Evolutionary conservation across 2,329 filamentous ascomycete species (phyloP).

Genomic region (Rhynchosporium graminicola): DNA sequence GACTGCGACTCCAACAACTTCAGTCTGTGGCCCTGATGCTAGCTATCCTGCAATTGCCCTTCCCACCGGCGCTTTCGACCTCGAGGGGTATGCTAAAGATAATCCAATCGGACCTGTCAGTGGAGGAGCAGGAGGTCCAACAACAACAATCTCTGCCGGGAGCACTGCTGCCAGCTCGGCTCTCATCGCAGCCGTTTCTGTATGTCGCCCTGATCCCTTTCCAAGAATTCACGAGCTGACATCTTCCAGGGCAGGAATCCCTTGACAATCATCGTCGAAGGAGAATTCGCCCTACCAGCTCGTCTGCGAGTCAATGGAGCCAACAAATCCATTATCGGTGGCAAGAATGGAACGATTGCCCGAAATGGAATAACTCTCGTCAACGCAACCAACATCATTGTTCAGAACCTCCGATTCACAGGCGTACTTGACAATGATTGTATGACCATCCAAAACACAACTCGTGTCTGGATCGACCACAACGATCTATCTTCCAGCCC

Average conservation of each 20-base stretch:
- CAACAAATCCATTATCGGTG: constrained; percentile 13
- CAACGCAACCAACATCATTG: constrained; percentile 12
- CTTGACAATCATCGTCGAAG: constrained; percentile 14
- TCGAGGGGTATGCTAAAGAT: constrained; percentile 11
- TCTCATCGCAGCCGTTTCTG: constrained; percentile 9
- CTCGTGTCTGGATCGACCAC: constrained; percentile 18
- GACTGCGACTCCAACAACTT: background rate
- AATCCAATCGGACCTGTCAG: constrained; percentile 15
- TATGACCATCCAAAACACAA: constrained; percentile 17
- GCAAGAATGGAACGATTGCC: constrained; percentile 13
- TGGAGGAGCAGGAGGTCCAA: constrained; percentile 14
- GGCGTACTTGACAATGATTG: constrained; percentile 18
- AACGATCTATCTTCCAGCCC: constrained; percentile 14
- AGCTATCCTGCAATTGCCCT: constrained; percentile 11
- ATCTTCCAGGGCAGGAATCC: background rate
- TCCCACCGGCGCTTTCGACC: constrained; percentile 10
- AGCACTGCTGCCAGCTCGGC: constrained; percentile 12
- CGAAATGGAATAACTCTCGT: constrained; percentile 12
- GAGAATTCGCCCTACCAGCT: constrained; percentile 12
- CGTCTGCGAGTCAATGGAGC: constrained; percentile 11
- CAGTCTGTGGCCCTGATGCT: constrained; percentile 1
- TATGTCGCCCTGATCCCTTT: background rate
- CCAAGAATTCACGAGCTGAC: background rate
- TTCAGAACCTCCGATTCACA: constrained; percentile 12
- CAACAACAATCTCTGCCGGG: constrained; percentile 14